Base-by-base conservation (phyloP, 2,329 filamentous ascomycete genomes). In the Orbilia quercus region DNA sequence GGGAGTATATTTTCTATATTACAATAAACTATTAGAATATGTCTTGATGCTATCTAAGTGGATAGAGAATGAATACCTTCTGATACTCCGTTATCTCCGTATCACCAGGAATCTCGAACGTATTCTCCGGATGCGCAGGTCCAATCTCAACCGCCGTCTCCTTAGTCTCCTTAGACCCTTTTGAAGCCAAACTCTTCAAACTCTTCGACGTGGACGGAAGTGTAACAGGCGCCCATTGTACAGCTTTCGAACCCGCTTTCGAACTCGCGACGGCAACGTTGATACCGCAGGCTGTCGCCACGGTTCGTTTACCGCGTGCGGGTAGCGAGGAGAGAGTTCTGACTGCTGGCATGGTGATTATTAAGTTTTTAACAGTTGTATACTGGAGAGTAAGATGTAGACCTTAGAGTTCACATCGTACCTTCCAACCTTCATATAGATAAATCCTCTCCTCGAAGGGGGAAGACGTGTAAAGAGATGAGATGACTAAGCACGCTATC, bases 1-100 rank as follows among this genome's bases (percentile, higher is more conserved):
- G 84, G 1, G 84, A 82, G 82, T 92, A 94, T 74, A 96, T 84
- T 75, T 75, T 76, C 76, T 78, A 40, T 14, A 40, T 6, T 7
- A 40, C n/a, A 40, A 40, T 40, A 40, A 40, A 40, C n/a, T n/a
- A n/a, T n/a, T n/a, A n/a, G n/a, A n/a, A n/a, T n/a, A n/a, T n/a
- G n/a, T n/a, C n/a, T n/a, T n/a, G n/a, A n/a, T n/a, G n/a, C n/a
- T n/a, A n/a, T n/a, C n/a, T n/a, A n/a, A n/a, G n/a, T n/a, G n/a
- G n/a, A n/a, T 7, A 16, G n/a, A 12, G 18, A 22, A 25, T 11
- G 14, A 6, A 1, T 69, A 69, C 64, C 44, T 69, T 69, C 20
- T 69, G 64, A 42, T 60, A 69, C 1, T 69, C 64, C 1, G 64
- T 60, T 9, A 69, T 48, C n/a, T 22, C 31, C 18, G 47, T 47